A percentile compares a stretch with the other conserved stretches of the same genome.
phyloP scores from a whole-genome alignment of 306 rosid genomes.

The Neltuma alba region DNA sequence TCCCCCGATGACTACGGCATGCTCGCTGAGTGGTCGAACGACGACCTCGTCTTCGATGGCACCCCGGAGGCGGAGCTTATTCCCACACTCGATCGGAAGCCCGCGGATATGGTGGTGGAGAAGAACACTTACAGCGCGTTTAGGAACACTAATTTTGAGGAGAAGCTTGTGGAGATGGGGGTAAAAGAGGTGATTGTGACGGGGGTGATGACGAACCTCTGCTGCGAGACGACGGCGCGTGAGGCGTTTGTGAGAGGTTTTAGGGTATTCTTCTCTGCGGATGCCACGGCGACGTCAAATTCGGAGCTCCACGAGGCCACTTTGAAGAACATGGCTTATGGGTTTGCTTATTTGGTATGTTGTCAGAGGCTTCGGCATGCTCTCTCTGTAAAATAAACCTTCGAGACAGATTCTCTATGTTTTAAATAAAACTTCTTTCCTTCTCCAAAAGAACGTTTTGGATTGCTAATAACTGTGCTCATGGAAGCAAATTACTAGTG shows the following conservation, averaged over 20 bases:
- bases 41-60: constrained; percentile 61
- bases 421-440: background rate
- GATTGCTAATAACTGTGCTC: background rate
- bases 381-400: constrained; percentile 28
- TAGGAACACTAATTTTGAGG: constrained; percentile 52
- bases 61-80: constrained; percentile 57
- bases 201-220: constrained; percentile 74
- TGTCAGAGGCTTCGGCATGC: constrained; percentile 44
- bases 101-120: constrained; percentile 46
- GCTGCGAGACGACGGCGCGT: constrained; percentile 87
- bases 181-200: constrained; percentile 73
- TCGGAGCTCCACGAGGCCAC: constrained; percentile 69
- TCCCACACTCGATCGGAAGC: constrained; percentile 39
- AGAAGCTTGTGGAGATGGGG: constrained; percentile 52
- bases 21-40: constrained; percentile 76
- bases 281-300: constrained; percentile 64
- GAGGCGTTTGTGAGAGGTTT: constrained; percentile 66
- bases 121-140: constrained; percentile 73
- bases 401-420: background rate
- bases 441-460: background rate
- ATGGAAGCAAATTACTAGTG: background rate
- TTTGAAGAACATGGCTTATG: constrained; percentile 71
- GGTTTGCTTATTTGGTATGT: constrained; percentile 69
- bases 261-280: constrained; percentile 72
- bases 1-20: constrained; percentile 54